phyloP scores from a whole-genome alignment of 2,329 filamentous ascomycete genomes.

The Pseudopithomyces maydicus region DNA sequence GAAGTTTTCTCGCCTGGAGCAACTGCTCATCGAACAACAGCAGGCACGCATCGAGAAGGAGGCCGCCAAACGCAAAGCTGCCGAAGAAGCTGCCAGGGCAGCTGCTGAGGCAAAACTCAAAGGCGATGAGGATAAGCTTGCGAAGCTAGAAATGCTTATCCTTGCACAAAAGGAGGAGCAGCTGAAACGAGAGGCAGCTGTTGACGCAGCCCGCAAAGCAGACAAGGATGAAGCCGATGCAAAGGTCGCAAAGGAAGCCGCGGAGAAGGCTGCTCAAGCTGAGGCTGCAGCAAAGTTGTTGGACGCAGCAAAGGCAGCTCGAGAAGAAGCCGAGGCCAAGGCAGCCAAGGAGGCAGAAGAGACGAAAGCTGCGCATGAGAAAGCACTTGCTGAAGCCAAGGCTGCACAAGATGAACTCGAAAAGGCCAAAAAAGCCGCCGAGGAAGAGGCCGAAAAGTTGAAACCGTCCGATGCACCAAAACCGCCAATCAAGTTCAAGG shows the following conservation, averaged over 20 bases:
- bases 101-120: slow-evolving; percentile 32
- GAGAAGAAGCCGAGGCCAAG: slow-evolving; percentile 34
- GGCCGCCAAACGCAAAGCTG: slow-evolving; percentile 39
- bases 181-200: slow-evolving; percentile 26
- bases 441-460: slow-evolving; percentile 46
- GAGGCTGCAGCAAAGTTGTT: slow-evolving; percentile 28
- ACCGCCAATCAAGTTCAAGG: slow-evolving; percentile 21
- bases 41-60: slow-evolving; percentile 44
- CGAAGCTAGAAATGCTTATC: slow-evolving; percentile 41
- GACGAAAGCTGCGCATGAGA: slow-evolving; percentile 55
- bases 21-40: slow-evolving; percentile 41
- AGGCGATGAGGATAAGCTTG: slow-evolving; percentile 36
- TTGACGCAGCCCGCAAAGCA: slow-evolving; percentile 36
- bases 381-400: slow-evolving; percentile 52
- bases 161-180: slow-evolving; percentile 40
- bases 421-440: slow-evolving; percentile 54
- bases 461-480: slow-evolving; percentile 55
- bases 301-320: slow-evolving; percentile 31
- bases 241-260: slow-evolving; percentile 57
- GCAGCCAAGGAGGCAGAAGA: slow-evolving; percentile 36
- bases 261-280: slow-evolving; percentile 50
- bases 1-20: slow-evolving; percentile 44
- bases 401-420: slow-evolving; percentile 51
- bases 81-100: slow-evolving; percentile 30
- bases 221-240: slow-evolving; percentile 56